Evolutionary conservation across 1,284 basidiomycete species (phyloP).

Genomic region (Sanghuangporus sanghuang): DNA sequence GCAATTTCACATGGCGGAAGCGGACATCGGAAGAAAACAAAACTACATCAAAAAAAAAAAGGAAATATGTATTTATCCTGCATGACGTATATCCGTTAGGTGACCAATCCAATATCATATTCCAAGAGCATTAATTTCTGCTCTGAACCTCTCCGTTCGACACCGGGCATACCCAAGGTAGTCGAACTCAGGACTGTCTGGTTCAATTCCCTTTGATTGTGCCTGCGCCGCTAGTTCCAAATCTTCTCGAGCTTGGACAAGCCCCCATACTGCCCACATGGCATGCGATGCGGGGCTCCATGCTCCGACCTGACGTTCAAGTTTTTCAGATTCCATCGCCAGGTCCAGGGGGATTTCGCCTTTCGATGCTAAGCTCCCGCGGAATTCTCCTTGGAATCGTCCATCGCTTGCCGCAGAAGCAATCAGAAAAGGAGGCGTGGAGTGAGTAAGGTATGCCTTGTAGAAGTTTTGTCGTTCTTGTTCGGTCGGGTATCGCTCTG

Average conservation of each 20-base stretch:
- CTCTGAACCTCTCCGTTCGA: constrained; percentile 59
- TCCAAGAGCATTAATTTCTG: constrained; percentile 47
- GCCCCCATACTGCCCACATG: constrained; percentile 90
- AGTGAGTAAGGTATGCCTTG: constrained; percentile 67
- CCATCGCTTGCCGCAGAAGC: constrained; percentile 26
- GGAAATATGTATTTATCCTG: not conserved
- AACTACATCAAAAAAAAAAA: not conserved
- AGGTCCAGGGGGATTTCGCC: constrained; percentile 22
- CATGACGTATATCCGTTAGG: not conserved
- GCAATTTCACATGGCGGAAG: not conserved
- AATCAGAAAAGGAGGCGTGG: constrained; percentile 17
- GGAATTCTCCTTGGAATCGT: constrained; percentile 23
- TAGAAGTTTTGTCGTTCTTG: constrained; percentile 81
- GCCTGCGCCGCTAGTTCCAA: constrained; percentile 48
- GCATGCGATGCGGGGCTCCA: constrained; percentile 89
- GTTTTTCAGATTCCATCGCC: constrained; percentile 24
- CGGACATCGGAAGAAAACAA: not conserved
- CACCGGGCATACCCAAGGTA: constrained; percentile 69
- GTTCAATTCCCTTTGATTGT: constrained; percentile 18
- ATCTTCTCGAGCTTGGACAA: constrained; percentile 84
- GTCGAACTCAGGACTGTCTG: constrained; percentile 64
- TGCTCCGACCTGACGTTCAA: constrained; percentile 74
- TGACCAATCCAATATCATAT: constrained; percentile 23
- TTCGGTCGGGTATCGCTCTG: constrained; percentile 67
- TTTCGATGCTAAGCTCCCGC: constrained; percentile 33